Conservation (phyloP, 2,329 filamentous ascomycete species). For the Colletotrichum australisinense region DNA sequence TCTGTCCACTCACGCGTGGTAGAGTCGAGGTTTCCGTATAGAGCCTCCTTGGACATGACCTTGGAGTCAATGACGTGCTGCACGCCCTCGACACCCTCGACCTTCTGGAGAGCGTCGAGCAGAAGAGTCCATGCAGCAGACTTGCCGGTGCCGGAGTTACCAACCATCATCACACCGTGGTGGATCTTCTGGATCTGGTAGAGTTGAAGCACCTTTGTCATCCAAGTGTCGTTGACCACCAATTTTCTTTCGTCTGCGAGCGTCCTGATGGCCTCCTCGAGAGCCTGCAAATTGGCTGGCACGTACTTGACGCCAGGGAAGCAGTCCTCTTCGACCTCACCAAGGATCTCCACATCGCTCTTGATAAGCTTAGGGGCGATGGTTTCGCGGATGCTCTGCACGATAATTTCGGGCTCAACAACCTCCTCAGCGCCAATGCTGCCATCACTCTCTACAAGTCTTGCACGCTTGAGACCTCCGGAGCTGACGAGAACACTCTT, state of each 20-base stretch:
- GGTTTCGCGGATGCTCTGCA: constrained; percentile 97
- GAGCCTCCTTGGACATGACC: constrained; percentile 98
- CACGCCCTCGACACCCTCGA: constrained; percentile 92
- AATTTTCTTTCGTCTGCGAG: constrained; percentile 88
- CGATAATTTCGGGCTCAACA: constrained; percentile 96
- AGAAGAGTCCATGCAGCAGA: constrained; percentile 94
- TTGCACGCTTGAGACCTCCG: constrained; percentile 90
- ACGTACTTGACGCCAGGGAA: constrained; percentile 96
- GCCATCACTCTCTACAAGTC: constrained; percentile 70
- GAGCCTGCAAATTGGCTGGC: constrained; percentile 83
- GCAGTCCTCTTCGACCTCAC: constrained; percentile 81
- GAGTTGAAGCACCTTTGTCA: constrained; percentile 95
- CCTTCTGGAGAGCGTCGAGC: constrained; percentile 88
- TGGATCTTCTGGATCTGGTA: constrained; percentile 99
- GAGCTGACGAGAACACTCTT: constrained; percentile 99
- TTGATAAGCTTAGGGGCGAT: constrained; percentile 98
- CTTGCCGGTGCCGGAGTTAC: constrained; percentile 96
- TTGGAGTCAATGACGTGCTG: constrained; percentile 99
- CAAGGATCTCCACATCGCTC: constrained; percentile 89
- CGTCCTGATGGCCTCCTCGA: constrained; percentile 84
- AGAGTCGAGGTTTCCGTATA: constrained; percentile 95
- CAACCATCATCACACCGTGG: constrained; percentile 99
- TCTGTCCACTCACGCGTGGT: constrained; percentile 99
- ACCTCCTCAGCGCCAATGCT: constrained; percentile 74
- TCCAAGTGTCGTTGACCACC: constrained; percentile 93